Base-by-base conservation (phyloP, 2,329 filamentous ascomycete genomes). In the Cladobotryum protrusum region DNA sequence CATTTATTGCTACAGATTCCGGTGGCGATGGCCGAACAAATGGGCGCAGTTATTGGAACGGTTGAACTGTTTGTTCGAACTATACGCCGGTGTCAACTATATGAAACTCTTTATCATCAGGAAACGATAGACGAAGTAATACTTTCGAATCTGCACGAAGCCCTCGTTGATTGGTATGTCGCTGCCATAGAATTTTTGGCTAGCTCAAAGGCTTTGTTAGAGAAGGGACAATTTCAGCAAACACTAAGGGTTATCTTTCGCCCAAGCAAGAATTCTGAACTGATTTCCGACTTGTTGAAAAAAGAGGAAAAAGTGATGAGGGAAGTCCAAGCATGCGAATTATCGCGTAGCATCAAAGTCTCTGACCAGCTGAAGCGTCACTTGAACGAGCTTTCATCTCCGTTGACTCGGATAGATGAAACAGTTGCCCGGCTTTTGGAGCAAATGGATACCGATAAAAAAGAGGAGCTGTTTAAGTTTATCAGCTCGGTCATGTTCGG, bases 401-500 rank as follows among this genome's bases (percentile, higher is more conserved):
- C 48, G 4, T 15, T 50, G 8, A 19, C 14, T 0, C 43, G 36
- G 36, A 18, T 50, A 2, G 43, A 50, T 14, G 14, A 37, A 4
- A 3, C 3, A 1, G 37, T 50, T 1, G 7, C 18, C 0, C 29
- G 9, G 3, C 29, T 45, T 29, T 15, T 43, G 2, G 17, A 14
- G 5, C 33, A 13, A 3, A 9, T 40, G 1, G n/a, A 47, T 8
- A 8, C 17, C 12, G 13, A 4, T 5, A 39, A 44, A 4, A 6
- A 15, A 4, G 34, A 47, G 2, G 6, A 43, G 4, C 5, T 43
- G 19, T 37, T 43, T 20, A 1, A 29, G 1, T 47, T 43, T 2
- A 47, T 51, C 4, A 51, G 49, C 44, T n/a, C 14, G 1, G 49
- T 47, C 9, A 40, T n/a, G 20, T 51, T 51, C 9, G 44, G 49